These are phyloP conservation scores for Heliocybe sulcata DNA, from an alignment of 1,284 basidiomycete genomes.

Conservation along the genomic window DNA sequence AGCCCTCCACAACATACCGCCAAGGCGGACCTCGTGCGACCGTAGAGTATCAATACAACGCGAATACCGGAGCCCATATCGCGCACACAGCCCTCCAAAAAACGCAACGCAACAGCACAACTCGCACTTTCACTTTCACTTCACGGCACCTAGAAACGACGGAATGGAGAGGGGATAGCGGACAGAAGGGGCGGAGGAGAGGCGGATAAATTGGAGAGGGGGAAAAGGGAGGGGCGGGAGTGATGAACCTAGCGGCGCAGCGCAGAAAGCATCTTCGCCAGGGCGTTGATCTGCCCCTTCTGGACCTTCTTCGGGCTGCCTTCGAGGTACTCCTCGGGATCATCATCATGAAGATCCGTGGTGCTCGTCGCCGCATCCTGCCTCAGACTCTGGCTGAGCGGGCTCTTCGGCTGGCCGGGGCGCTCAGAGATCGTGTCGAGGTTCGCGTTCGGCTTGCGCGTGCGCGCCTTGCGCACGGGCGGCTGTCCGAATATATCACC, in stretches of 20 bases:
- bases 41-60: constrained; percentile 43
- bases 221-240: constrained; percentile 5
- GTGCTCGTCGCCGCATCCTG: constrained; percentile 62
- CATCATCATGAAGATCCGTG: constrained; percentile 48
- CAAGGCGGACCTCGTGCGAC: constrained; percentile 30
- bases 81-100: neutral
- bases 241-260: constrained; percentile 44
- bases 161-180: neutral
- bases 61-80: neutral
- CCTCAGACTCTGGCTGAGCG: constrained; percentile 21
- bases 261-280: constrained; percentile 80
- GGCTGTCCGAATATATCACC: constrained; percentile 57
- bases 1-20: constrained; percentile 10
- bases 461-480: constrained; percentile 54
- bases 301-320: constrained; percentile 65
- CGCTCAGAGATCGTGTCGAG: constrained; percentile 74
- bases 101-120: neutral
- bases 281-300: constrained; percentile 75
- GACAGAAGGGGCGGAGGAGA: neutral
- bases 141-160: neutral
- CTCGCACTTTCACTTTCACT: neutral
- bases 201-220: constrained; percentile 1
- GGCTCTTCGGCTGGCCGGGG: constrained; percentile 31
- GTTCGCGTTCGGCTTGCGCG: constrained; percentile 51
- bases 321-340: constrained; percentile 26